These are phyloP conservation scores for Pseudisothecium myosuroides DNA, from an alignment of 225 moss, liverwort and hornwort genomes.

Conservation along the genomic window DNA sequence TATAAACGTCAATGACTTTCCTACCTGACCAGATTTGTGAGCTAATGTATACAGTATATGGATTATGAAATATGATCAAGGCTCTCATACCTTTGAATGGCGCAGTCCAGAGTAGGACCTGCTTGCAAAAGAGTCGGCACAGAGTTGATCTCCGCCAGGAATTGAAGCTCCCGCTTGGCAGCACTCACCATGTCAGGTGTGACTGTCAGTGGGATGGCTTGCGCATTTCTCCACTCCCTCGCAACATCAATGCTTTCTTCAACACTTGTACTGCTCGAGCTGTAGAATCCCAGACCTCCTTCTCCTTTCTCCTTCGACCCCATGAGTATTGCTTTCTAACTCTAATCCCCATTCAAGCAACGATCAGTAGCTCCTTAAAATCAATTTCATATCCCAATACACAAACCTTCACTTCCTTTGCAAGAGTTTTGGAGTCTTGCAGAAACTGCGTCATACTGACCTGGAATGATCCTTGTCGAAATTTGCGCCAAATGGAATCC, in stretches of 20 bases:
- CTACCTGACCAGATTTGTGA: no score
- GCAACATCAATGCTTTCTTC: background rate
- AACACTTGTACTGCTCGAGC: background rate
- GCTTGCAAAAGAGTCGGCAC: background rate
- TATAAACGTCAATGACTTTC: no score
- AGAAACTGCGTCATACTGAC: background rate
- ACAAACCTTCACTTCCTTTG: background rate
- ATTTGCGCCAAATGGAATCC: background rate
- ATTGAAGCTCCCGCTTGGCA: background rate
- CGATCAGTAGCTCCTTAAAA: background rate
- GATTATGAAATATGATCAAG: background rate
- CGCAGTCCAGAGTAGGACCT: background rate
- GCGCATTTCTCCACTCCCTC: background rate
- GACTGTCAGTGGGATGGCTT: background rate
- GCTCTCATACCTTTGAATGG: background rate
- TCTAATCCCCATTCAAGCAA: background rate
- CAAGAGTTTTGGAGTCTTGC: background rate
- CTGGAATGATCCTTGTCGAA: background rate
- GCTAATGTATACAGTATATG: background rate
- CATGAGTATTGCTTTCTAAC: background rate
- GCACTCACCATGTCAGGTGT: background rate
- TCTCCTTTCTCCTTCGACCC: background rate
- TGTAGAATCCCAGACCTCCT: background rate
- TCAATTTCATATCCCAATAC: background rate
- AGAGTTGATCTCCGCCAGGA: background rate